phyloP scores from a whole-genome alignment of 345 rosid genomes.

The Crucihimalaya himalaica region DNA sequence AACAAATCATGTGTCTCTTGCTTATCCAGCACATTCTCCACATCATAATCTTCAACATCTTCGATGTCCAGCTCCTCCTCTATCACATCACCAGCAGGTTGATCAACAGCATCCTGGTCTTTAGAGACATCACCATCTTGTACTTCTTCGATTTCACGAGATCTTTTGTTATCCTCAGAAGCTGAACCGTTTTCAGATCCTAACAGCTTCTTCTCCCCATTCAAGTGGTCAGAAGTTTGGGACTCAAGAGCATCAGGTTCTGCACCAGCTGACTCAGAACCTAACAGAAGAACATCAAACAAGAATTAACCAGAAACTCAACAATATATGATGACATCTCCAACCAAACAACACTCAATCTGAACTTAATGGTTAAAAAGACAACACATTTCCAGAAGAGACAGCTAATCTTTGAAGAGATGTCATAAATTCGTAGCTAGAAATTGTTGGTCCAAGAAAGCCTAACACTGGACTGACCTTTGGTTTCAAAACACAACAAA shows the following conservation, averaged over 20 bases:
- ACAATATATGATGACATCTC: constrained; percentile 7
- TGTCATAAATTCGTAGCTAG: background rate
- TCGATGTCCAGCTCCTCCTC: constrained; percentile 58
- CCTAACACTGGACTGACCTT: constrained; percentile 44
- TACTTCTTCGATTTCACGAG: constrained; percentile 39
- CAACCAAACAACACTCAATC: constrained; percentile 5
- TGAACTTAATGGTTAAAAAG: background rate
- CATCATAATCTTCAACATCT: constrained; percentile 50
- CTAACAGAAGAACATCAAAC: constrained; percentile 42
- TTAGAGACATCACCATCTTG: constrained; percentile 9
- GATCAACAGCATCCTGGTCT: constrained; percentile 23
- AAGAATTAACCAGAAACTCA: constrained; percentile 25
- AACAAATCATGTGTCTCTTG: constrained; percentile 76
- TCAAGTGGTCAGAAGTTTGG: constrained; percentile 21
- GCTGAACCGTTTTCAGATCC: constrained; percentile 29
- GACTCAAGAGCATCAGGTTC: constrained; percentile 34
- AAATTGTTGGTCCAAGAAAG: background rate
- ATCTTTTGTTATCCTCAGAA: constrained; percentile 26
- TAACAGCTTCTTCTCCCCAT: constrained; percentile 16
- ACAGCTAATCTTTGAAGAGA: constrained; percentile 7
- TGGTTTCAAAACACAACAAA: constrained; percentile 40
- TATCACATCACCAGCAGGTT: constrained; percentile 34
- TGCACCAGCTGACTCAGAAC: constrained; percentile 39
- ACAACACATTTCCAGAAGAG: background rate
- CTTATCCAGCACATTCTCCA: constrained; percentile 60